Evolutionary conservation across 2,329 filamentous ascomycete species (phyloP).

Genomic region (Arthrobotrys megalospora): DNA sequence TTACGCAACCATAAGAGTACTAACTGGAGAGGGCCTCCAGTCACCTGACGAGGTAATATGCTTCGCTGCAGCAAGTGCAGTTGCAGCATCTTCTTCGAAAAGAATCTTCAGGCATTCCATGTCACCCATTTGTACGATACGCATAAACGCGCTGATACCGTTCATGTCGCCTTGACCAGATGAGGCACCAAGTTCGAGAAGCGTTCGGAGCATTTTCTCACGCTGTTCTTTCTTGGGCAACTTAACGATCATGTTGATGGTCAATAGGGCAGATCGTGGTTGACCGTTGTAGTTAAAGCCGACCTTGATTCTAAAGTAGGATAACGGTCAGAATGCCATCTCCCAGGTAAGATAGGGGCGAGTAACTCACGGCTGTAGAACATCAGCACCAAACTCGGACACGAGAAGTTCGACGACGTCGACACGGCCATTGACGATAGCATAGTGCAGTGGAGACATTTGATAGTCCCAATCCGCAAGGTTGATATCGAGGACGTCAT

Average conservation of each 20-base stretch:
- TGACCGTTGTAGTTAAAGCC: constrained; percentile 68
- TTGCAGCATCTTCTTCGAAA: constrained; percentile 64
- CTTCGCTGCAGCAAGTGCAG: constrained; percentile 40
- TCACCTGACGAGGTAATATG: constrained; percentile 14
- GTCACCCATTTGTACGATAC: constrained; percentile 73
- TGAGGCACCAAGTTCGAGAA: constrained; percentile 80
- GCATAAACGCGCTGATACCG: constrained; percentile 77
- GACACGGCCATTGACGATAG: constrained; percentile 80
- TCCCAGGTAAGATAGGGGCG: constrained; percentile 13
- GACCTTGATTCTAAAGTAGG: constrained; percentile 43
- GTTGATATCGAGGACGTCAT: constrained; percentile 85
- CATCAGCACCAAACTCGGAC: constrained; percentile 80
- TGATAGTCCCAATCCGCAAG: constrained; percentile 80
- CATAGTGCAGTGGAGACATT: constrained; percentile 78
- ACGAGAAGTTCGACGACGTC: constrained; percentile 78
- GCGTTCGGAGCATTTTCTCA: constrained; percentile 73
- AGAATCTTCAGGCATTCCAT: constrained; percentile 69
- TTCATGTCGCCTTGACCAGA: constrained; percentile 78
- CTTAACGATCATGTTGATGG: constrained; percentile 77
- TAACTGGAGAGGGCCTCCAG: constrained; percentile 33
- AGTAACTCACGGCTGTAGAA: constrained; percentile 81
- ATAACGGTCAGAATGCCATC: constrained; percentile 62
- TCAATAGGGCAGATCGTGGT: constrained; percentile 76
- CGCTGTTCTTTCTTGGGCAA: constrained; percentile 73
- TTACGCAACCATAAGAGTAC: constrained; percentile 40